phyloP scores from a whole-genome alignment of 179 eudicot genomes.

The Monotropa hypopitys region DNA sequence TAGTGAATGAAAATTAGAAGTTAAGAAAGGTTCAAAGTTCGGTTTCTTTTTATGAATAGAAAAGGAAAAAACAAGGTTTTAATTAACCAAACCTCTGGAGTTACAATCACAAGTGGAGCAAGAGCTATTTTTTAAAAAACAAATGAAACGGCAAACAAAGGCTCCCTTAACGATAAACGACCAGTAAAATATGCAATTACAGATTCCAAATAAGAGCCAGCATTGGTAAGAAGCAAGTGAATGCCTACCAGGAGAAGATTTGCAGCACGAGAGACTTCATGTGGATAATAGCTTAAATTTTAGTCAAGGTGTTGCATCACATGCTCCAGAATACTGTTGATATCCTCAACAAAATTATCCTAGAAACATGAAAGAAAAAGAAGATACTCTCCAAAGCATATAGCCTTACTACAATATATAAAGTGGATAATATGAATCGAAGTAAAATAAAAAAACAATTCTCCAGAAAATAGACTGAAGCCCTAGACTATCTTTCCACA shows the following conservation, averaged over 20 bases:
- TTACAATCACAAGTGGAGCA: background rate
- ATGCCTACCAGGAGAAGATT: constrained; percentile 68
- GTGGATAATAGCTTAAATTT: constrained; percentile 65
- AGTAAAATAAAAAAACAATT: background rate
- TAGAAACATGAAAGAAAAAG: background rate
- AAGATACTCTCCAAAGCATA: background rate
- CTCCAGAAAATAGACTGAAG: background rate
- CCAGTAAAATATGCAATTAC: background rate
- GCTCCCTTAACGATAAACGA: background rate
- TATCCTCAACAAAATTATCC: background rate
- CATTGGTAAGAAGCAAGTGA: constrained; percentile 10
- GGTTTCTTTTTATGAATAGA: background rate
- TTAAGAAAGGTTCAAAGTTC: no score
- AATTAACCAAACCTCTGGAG: background rate
- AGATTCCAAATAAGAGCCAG: background rate
- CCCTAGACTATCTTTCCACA: background rate
- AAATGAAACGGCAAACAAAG: background rate
- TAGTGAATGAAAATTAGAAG: background rate
- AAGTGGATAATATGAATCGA: background rate
- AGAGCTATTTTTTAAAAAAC: background rate
- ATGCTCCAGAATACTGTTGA: constrained; percentile 7
- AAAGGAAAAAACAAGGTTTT: background rate
- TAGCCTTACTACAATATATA: background rate
- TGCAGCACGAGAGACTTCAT: constrained; percentile 88
- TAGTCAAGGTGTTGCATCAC: constrained; percentile 39